phyloP scores from a whole-genome alignment of 805 yeast species.

The Ogataea methylovora region DNA sequence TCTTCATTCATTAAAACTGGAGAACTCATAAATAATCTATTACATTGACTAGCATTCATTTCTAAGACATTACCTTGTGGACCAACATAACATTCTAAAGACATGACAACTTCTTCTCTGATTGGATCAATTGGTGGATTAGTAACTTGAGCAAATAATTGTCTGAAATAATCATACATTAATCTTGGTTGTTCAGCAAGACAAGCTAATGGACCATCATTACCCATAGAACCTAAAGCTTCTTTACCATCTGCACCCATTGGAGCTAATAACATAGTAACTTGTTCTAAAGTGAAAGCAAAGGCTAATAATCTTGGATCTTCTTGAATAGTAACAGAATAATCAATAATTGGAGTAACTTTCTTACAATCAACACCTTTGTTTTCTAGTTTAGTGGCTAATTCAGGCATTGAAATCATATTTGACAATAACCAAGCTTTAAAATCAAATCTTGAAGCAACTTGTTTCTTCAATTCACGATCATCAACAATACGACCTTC shows the following conservation, averaged over 20 bases:
- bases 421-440: slow-evolving; percentile 89
- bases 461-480: slow-evolving; percentile 72
- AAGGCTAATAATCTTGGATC: slow-evolving; percentile 82
- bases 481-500: slow-evolving; percentile 93
- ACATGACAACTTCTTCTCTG: slow-evolving; percentile 94
- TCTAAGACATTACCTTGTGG: slow-evolving; percentile 97
- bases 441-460: slow-evolving; percentile 81
- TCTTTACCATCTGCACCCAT: slow-evolving; percentile 93
- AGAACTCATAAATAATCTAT: slow-evolving; percentile 72
- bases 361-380: slow-evolving; percentile 24
- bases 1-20: slow-evolving; percentile 76
- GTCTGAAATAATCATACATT: slow-evolving; percentile 89
- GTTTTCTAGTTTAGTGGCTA: slow-evolving; percentile 49
- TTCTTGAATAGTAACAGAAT: slow-evolving; percentile 48
- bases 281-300: slow-evolving; percentile 93
- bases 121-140: slow-evolving; percentile 99
- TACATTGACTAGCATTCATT: slow-evolving; percentile 88
- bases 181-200: slow-evolving; percentile 87
- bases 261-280: slow-evolving; percentile 75
- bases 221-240: slow-evolving; percentile 98
- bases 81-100: slow-evolving; percentile 92
- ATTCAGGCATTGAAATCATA: slow-evolving; percentile 75
- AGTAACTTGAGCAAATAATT: slow-evolving; percentile 95
- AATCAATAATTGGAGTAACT: slow-evolving; percentile 17
- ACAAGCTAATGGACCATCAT: slow-evolving; percentile 93